These are phyloP conservation scores for Hyaloscypha variabilis DNA, from an alignment of 495 filamentous ascomycete genomes.

Conservation along the genomic window DNA sequence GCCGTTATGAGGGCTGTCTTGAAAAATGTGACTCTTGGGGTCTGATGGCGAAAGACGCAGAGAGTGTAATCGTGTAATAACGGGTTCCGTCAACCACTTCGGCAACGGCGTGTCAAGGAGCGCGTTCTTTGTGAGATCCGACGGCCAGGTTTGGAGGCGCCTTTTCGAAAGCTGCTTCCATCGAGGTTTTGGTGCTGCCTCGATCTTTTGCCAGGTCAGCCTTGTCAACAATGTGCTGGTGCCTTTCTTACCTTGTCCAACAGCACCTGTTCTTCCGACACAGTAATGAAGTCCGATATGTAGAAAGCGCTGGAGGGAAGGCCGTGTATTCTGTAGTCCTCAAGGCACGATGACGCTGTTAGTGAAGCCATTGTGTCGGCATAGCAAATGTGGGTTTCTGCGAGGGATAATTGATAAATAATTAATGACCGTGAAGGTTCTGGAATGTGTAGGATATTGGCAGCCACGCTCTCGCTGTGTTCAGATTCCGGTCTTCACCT, in stretches of 20 bases:
- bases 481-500: background rate
- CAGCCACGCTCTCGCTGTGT: background rate
- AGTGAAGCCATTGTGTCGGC: background rate
- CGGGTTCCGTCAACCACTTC: conserved; percentile 70
- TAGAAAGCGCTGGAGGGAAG: conserved; percentile 78
- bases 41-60: conserved; percentile 39
- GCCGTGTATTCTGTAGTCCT: conserved; percentile 54
- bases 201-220: conserved; percentile 41
- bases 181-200: conserved; percentile 67
- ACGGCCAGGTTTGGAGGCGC: conserved; percentile 89
- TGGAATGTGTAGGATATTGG: background rate
- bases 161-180: conserved; percentile 88
- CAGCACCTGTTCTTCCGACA: conserved; percentile 71
- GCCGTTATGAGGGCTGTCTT: conserved; percentile 65
- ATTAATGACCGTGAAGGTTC: background rate
- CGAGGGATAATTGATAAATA: background rate
- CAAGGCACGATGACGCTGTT: conserved; percentile 38
- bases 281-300: conserved; percentile 82
- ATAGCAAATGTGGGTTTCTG: conserved; percentile 10
- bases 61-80: conserved; percentile 67
- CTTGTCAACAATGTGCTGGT: too few relatives aligned
- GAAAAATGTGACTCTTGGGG: conserved; percentile 58
- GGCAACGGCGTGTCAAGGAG: conserved; percentile 79
- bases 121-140: conserved; percentile 69
- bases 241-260: conserved; percentile 61